Conservation (phyloP, 208 protist species). For the Crithidia expoeki region DNA sequence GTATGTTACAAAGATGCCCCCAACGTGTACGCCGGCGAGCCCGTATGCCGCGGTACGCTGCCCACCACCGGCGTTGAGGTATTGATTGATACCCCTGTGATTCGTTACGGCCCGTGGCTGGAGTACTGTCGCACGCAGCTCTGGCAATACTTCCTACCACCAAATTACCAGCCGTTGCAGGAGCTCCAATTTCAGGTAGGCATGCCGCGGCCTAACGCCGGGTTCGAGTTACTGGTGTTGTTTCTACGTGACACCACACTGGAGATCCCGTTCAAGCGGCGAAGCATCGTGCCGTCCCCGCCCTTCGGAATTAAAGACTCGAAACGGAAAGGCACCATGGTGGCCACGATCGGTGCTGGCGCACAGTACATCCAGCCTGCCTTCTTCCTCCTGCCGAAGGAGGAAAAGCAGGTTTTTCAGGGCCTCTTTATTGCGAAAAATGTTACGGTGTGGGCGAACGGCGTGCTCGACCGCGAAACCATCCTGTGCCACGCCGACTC, state of each 20-base stretch:
- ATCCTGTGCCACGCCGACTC: slow-evolving; percentile 56
- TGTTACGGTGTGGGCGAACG: slow-evolving; percentile 71
- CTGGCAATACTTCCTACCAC: slow-evolving; percentile 80
- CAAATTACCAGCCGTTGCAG: slow-evolving; percentile 72
- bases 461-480: slow-evolving; percentile 62
- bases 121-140: slow-evolving; percentile 84
- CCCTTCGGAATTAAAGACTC: slow-evolving; percentile 88
- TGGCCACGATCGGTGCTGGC: slow-evolving; percentile 58
- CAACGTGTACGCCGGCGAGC: slow-evolving; percentile 86
- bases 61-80: slow-evolving; percentile 79
- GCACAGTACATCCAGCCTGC: slow-evolving; percentile 86
- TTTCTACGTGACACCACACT: slow-evolving; percentile 72
- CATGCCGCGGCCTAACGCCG: slow-evolving; percentile 65
- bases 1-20: slow-evolving; percentile 81
- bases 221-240: slow-evolving; percentile 82
- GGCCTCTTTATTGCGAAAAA: slow-evolving; percentile 66
- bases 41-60: slow-evolving; percentile 49
- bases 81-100: slow-evolving; percentile 65
- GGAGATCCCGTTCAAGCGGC: slow-evolving; percentile 84
- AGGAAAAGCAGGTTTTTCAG: slow-evolving; percentile 74
- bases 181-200: slow-evolving; percentile 68
- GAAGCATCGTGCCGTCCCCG: slow-evolving; percentile 64
- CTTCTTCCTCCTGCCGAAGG: slow-evolving; percentile 61
- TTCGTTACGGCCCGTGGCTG: slow-evolving; percentile 85
- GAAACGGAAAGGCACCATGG: slow-evolving; percentile 61